Percentiles rank a stretch among this genome's conserved stretches.
Conservation (phyloP, 345 rosid species). For the Adansonia digitata region DNA sequence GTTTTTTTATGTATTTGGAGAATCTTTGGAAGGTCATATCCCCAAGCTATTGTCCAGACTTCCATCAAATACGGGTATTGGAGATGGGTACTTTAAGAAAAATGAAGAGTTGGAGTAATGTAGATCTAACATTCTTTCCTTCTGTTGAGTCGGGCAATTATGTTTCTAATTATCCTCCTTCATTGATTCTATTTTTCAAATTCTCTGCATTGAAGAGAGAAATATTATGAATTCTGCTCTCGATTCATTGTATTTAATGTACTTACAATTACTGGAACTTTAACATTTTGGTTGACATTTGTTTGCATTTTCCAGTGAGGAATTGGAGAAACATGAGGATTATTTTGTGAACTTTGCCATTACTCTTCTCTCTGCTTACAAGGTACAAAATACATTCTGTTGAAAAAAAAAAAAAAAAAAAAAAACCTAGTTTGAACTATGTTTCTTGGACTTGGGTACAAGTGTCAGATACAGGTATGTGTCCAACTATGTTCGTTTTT, state of each 20-base stretch:
- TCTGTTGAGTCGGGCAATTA: neutral
- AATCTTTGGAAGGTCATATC: too few relatives aligned
- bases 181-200: neutral
- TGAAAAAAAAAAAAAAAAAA: too few relatives aligned
- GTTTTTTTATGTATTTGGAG: too few relatives aligned
- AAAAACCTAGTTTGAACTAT: too few relatives aligned
- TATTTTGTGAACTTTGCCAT: constrained; percentile 72
- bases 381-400: neutral
- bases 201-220: neutral
- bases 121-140: constrained; percentile 15
- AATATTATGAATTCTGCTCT: constrained; percentile 2
- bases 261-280: neutral
- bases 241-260: neutral
- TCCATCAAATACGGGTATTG: too few relatives aligned
- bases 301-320: constrained; percentile 51
- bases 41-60: too few relatives aligned
- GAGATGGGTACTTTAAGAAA: too few relatives aligned
- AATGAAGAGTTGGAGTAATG: too few relatives aligned
- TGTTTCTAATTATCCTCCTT: neutral
- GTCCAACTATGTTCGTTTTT: too few relatives aligned
- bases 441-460: too few relatives aligned
- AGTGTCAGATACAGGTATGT: too few relatives aligned
- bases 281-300: neutral
- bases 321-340: constrained; percentile 74
- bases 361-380: constrained; percentile 55